phyloP scores from a whole-genome alignment of 1,284 basidiomycete species.

The Macrocybe sp. region DNA sequence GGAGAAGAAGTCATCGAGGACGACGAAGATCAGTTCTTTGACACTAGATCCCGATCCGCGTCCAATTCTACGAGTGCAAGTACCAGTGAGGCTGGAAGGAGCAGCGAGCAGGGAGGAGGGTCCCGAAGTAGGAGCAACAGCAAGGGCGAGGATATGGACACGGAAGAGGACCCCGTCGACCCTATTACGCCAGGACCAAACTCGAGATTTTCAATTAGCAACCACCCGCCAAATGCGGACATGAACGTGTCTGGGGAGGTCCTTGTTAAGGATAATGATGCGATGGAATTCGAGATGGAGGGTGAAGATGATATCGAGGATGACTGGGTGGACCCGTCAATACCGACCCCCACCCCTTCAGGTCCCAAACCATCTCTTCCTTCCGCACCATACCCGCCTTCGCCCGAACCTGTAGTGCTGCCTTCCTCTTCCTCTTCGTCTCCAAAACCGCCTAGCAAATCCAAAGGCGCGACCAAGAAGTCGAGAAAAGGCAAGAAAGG shows the following conservation, averaged over 20 bases:
- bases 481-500: conserved; percentile 25
- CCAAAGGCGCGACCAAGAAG: not conserved
- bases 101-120: conserved; percentile 7
- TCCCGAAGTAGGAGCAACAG: conserved; percentile 15
- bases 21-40: conserved; percentile 39
- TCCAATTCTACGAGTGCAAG: conserved; percentile 30
- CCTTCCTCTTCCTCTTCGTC: not conserved
- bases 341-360: conserved; percentile 11
- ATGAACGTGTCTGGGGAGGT: too few species aligned
- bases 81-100: conserved; percentile 20
- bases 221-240: conserved; percentile 5
- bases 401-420: not conserved
- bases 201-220: conserved; percentile 38
- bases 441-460: not conserved
- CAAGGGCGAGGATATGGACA: conserved; percentile 50
- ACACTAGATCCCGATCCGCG: conserved; percentile 36
- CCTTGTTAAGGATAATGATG: not conserved
- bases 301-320: conserved; percentile 9
- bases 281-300: conserved; percentile 4
- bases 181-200: conserved; percentile 60
- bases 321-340: conserved; percentile 18
- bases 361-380: conserved; percentile 3
- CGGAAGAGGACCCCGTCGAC: conserved; percentile 62
- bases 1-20: conserved; percentile 19
- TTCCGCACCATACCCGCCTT: not conserved